phyloP scores from a whole-genome alignment of 2,329 filamentous ascomycete species.

The Phyllosticta ampelicida region DNA sequence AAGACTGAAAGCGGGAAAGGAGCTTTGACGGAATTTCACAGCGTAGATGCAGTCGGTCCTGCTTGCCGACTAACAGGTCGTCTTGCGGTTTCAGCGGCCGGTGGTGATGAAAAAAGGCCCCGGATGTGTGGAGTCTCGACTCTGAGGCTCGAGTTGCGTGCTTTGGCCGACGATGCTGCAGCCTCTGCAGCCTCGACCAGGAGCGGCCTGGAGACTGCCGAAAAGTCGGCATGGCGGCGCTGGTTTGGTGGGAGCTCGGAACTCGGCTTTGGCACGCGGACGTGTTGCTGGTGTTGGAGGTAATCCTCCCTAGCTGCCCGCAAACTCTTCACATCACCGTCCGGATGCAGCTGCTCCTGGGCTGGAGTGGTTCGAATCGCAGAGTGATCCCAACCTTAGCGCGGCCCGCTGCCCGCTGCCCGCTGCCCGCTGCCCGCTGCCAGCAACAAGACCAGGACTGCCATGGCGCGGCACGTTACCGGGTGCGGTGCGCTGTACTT shows the following conservation, averaged over 20 bases:
- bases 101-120: not conserved
- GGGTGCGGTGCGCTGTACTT: not conserved
- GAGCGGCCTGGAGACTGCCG: conserved; percentile 5
- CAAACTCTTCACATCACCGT: not conserved
- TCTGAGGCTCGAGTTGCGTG: not conserved
- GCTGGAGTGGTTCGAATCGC: not conserved
- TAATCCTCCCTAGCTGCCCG: too few species aligned
- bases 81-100: not conserved
- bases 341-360: not conserved
- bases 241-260: conserved; percentile 5
- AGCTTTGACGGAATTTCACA: not conserved
- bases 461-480: not conserved
- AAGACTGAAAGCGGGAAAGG: not conserved
- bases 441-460: not conserved
- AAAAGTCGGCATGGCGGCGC: conserved; percentile 1
- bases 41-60: not conserved
- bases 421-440: too few species aligned
- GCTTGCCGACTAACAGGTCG: not conserved
- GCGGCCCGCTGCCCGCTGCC: not conserved
- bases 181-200: not conserved
- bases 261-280: not conserved
- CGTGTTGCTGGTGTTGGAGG: not conserved
- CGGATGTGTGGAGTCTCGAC: not conserved
- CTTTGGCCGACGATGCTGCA: not conserved
- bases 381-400: not conserved